phyloP scores from a whole-genome alignment of 2,329 filamentous ascomycete species.

The Colletotrichum trifolii region DNA sequence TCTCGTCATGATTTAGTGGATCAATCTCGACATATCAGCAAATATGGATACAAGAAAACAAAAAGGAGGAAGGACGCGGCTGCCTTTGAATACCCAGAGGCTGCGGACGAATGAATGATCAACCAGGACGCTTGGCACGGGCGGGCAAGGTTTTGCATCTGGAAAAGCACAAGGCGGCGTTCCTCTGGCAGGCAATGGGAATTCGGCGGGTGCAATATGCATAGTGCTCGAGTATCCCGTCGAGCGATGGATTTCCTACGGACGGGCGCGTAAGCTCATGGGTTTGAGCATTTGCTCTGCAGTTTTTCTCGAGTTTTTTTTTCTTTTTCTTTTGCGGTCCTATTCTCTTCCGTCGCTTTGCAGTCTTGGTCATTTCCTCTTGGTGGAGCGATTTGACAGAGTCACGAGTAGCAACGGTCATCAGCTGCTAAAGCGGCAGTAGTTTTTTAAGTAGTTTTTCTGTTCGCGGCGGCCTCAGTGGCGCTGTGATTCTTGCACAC shows the following conservation, averaged over 20 bases:
- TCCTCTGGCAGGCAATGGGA: slow-evolving; percentile 10
- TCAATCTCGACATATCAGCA: not conserved
- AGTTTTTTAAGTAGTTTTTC: slow-evolving; percentile 23
- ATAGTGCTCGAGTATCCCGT: slow-evolving; percentile 2
- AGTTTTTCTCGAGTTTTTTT: too few relatives aligned
- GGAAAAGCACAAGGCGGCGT: slow-evolving; percentile 35
- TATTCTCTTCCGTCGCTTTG: too few relatives aligned
- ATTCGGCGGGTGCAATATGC: not conserved
- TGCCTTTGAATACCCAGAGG: slow-evolving; percentile 30
- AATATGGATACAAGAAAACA: not conserved
- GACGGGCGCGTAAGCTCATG: too few relatives aligned
- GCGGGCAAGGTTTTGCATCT: slow-evolving; percentile 19
- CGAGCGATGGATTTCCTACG: slow-evolving; percentile 12
- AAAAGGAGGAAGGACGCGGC: not conserved
- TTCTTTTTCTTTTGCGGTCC: too few relatives aligned
- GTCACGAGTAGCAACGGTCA: not conserved
- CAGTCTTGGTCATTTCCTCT: too few relatives aligned
- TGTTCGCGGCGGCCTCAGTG: slow-evolving; percentile 15
- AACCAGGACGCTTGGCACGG: slow-evolving; percentile 24
- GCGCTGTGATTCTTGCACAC: slow-evolving; percentile 24
- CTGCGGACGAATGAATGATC: slow-evolving; percentile 30
- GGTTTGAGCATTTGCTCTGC: too few relatives aligned
- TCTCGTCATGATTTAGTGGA: slow-evolving; percentile 19
- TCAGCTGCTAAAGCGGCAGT: not conserved
- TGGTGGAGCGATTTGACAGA: slow-evolving; percentile 17